Base-by-base conservation (phyloP, 2,329 filamentous ascomycete species). In the Ilyonectria destructans region DNA sequence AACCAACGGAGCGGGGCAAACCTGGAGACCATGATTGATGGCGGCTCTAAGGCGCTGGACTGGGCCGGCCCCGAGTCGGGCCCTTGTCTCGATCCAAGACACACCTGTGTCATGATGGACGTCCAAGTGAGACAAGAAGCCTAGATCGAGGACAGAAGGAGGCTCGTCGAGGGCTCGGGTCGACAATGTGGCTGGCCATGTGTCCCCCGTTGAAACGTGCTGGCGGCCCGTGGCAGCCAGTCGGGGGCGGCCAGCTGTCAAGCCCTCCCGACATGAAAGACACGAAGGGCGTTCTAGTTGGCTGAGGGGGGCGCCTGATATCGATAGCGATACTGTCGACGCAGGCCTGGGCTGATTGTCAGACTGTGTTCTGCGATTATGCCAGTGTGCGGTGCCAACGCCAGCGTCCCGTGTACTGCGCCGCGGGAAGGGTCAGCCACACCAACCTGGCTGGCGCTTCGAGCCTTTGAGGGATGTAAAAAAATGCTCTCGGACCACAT, bases 121-220 rank as follows among this genome's bases (percentile, higher is more conserved):
- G 31, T 62, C 49, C 62, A 31, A 56, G 71, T 72, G 65, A 74
- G 74, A 75, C 74, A 75, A 71, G 57, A 29, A 65, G 31, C 58
- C 70, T 57, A 56, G 59, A 71, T 71, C 65, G 54, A 69, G 65
- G 64, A 69, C 62, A 69, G 58, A 69, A 58, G 65, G 69, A 68
- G 73, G 59, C 65, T 69, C 56, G 58, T 69, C 60, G 62, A 67
- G 60, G 58, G 65, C 65, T 65, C 65, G 65, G 70, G 62, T 57
- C 59, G 69, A 72, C 68, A 69, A 58, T 77, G 77, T 80, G 77
- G 76, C 77, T 79, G 74, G 76, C 77, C 78, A 80, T 80, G 79
- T 80, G 79, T 79, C 77, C 69, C 75, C 77, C 72, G 72, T 78
- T 80, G 77, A 80, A 80, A 80, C 77, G 77, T 76, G 74, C 73